Conservation (phyloP, 495 filamentous ascomycete genomes). For the Penicillium pulvis region DNA sequence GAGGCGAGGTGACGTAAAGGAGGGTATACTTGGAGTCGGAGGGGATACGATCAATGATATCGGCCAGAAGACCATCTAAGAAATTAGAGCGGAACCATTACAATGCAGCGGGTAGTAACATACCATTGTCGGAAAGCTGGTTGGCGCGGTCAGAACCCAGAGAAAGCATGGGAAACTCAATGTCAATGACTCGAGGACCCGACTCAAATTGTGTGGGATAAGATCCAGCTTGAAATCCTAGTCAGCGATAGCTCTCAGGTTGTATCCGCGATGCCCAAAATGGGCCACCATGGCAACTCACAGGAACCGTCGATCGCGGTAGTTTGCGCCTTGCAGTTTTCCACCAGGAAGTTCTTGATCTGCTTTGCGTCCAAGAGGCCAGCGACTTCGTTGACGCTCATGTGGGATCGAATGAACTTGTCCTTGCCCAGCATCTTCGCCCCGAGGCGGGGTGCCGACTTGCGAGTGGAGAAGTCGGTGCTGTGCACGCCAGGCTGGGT, state of each 20-base stretch:
- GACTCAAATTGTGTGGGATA: constrained; percentile 48
- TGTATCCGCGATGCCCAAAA: not conserved
- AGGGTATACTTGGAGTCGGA: constrained; percentile 60
- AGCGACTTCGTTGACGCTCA: constrained; percentile 61
- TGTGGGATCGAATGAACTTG: constrained; percentile 49
- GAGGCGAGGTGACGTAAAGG: constrained; percentile 59
- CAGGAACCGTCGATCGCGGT: constrained; percentile 64
- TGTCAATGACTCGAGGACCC: constrained; percentile 49
- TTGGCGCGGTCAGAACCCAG: constrained; percentile 37
- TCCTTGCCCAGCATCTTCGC: constrained; percentile 52
- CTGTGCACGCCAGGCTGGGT: constrained; percentile 76
- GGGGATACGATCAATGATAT: constrained; percentile 57
- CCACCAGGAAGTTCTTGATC: constrained; percentile 52
- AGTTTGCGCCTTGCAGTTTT: constrained; percentile 54
- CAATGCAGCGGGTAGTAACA: constrained; percentile 11
- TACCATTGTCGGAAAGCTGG: constrained; percentile 54
- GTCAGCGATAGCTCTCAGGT: constrained; percentile 19
- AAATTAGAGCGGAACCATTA: constrained; percentile 7
- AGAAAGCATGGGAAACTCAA: constrained; percentile 56
- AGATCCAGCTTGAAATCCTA: constrained; percentile 37
- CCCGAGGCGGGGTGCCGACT: constrained; percentile 63
- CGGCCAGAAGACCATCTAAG: constrained; percentile 62
- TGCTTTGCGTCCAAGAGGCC: constrained; percentile 60
- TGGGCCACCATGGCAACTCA: constrained; percentile 39
- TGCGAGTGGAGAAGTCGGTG: constrained; percentile 58